phyloP scores from a whole-genome alignment of 1,284 basidiomycete genomes.

The Cryptococcus sp. region DNA sequence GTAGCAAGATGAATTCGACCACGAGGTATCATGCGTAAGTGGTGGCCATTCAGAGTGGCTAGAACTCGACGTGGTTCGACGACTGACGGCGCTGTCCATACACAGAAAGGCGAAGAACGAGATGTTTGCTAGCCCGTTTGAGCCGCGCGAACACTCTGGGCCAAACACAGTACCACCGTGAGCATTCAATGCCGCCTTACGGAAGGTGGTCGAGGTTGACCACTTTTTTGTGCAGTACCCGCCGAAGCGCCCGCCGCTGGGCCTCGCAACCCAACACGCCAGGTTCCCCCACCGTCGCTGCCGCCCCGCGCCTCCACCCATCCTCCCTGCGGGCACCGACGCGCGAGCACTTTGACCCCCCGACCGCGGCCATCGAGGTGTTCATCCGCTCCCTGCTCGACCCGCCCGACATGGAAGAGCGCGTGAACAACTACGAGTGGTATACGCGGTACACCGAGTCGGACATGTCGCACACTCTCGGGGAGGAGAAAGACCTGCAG shows the following conservation, averaged over 20 bases:
- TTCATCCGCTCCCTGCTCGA: conserved; percentile 54
- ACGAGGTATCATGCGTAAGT: conserved; percentile 33
- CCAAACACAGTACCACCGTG: conserved; percentile 7
- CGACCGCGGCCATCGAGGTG: neutral
- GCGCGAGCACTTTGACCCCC: conserved; percentile 31
- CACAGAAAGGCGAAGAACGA: conserved; percentile 36
- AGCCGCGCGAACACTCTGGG: conserved; percentile 27
- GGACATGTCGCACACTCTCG: conserved; percentile 35
- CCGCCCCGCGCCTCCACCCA: neutral
- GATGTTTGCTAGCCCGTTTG: conserved; percentile 42
- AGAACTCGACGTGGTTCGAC: neutral
- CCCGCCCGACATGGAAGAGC: conserved; percentile 55
- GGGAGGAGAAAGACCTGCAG: conserved; percentile 51
- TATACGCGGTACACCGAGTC: conserved; percentile 52
- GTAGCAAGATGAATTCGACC: conserved; percentile 45
- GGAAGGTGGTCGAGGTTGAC: neutral
- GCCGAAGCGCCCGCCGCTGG: conserved; percentile 41
- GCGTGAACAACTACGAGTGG: conserved; percentile 75
- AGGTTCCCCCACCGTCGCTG: conserved; percentile 8
- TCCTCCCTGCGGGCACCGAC: conserved; percentile 23
- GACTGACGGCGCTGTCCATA: neutral
- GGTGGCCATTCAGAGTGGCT: neutral
- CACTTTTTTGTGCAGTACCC: conserved; percentile 9
- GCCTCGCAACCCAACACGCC: conserved; percentile 6
- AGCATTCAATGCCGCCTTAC: neutral